Evolutionary conservation across 805 yeast species (phyloP), one percentile per base, ranked within the genome.

Genomic region (Saccharomycopsis selenospora): DNA sequence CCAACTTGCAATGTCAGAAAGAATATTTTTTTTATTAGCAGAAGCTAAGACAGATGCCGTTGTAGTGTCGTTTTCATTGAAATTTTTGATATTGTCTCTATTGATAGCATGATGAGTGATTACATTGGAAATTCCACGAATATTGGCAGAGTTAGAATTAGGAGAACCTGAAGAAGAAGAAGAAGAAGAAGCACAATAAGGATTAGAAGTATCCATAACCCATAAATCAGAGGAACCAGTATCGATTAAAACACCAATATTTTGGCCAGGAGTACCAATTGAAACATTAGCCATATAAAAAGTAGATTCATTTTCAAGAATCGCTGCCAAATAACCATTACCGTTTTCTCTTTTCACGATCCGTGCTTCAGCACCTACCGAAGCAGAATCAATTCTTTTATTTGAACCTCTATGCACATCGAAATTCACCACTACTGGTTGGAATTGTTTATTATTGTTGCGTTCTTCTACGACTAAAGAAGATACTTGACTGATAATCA

Each of bases 191-290:
- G 57, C 41, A 57, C 80, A 75, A 49, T 68, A 72, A 2, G 81
- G 73, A 56, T 77, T 79, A 38, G 64, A 57, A 1, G 72, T 60
- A 24, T 71, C 67, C 51, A 75, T 69, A 20, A 82, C 76, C 86
- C 87, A 82, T 20, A 85, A 64, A 60, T 84, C 91, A 0, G 85
- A 73, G 0, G 89, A 82, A 2, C 91, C 93, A 1, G 90, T 84
- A 58, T 84, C 93, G n/a, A 84, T 60, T 33, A 80, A 61, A 7
- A 82, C 77, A 7, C 67, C 68, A 4, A 82, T 67, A n/a, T 66
- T 61, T 56, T 82, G 82, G 0, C 68, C 58, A 1, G 80, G 73
- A 0, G 85, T 75, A 3, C 93, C 91, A 18, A 84, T 59, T 22
- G 61, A 56, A 27, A 77, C 51, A 3, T 64, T 64, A 2, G 72